Percentiles rank a stretch among this genome's conserved stretches.
Conservation (phyloP, 169 alveolate genomes). For the Plasmodium gallinaceum region DNA sequence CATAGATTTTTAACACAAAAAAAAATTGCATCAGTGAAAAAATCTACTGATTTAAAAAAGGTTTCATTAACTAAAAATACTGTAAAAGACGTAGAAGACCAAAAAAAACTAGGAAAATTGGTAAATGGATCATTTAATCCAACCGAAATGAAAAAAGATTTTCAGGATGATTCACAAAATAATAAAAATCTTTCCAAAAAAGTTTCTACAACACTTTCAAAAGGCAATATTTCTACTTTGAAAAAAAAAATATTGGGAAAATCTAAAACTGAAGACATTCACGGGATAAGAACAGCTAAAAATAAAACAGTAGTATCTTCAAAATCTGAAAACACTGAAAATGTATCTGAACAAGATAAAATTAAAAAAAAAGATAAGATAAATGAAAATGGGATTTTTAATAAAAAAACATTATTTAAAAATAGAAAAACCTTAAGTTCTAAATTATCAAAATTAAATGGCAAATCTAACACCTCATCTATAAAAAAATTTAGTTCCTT, state of each 20-base stretch:
- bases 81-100: slow-evolving; percentile 40
- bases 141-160: slow-evolving; percentile 12
- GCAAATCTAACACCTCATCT: slow-evolving; percentile 12
- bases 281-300: slow-evolving; percentile 16
- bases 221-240: slow-evolving; percentile 16
- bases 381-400: not conserved
- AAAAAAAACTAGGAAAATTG: slow-evolving; percentile 44
- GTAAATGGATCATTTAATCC: slow-evolving; percentile 7
- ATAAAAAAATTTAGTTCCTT: slow-evolving; percentile 7
- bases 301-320: slow-evolving; percentile 18
- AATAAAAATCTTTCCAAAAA: slow-evolving; percentile 29
- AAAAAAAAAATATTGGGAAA: slow-evolving; percentile 43
- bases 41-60: slow-evolving; percentile 38
- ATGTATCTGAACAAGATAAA: slow-evolving; percentile 22
- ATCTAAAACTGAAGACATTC: slow-evolving; percentile 47
- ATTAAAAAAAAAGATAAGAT: slow-evolving; percentile 1
- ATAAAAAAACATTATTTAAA: slow-evolving; percentile 11
- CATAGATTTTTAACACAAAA: slow-evolving; percentile 22
- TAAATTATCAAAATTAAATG: slow-evolving; percentile 15
- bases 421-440: slow-evolving; percentile 17
- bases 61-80: slow-evolving; percentile 32
- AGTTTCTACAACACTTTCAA: slow-evolving; percentile 26
- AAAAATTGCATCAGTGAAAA: slow-evolving; percentile 42
- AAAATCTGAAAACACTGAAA: slow-evolving; percentile 50
- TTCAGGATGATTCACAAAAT: slow-evolving; percentile 15